phyloP scores from a whole-genome alignment of 305 asterid genomes.

The Rubia balearica region DNA sequence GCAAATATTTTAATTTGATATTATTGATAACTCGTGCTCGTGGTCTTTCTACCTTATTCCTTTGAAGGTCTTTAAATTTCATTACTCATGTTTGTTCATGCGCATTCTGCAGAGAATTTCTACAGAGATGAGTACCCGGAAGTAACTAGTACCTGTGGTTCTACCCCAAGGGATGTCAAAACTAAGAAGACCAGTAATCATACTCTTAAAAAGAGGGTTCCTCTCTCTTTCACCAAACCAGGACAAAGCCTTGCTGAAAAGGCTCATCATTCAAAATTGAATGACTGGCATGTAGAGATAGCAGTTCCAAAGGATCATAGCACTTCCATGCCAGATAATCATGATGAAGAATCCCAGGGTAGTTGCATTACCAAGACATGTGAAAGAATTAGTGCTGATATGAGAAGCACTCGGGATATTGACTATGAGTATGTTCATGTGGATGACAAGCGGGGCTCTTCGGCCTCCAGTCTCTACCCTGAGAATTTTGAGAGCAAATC shows the following conservation, averaged over 20 bases:
- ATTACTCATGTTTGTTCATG: constrained; percentile 10
- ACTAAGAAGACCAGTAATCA: constrained; percentile 39
- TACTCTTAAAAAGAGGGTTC: constrained; percentile 43
- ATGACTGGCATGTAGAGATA: constrained; percentile 74
- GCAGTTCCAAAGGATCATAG: constrained; percentile 59
- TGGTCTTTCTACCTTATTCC: neutral
- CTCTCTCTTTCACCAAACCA: constrained; percentile 52
- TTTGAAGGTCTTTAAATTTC: neutral
- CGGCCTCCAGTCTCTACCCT: constrained; percentile 52
- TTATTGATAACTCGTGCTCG: neutral
- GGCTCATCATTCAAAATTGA: constrained; percentile 48
- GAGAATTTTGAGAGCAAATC: constrained; percentile 50
- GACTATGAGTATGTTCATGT: constrained; percentile 59
- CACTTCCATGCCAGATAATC: constrained; percentile 35
- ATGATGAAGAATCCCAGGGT: constrained; percentile 63
- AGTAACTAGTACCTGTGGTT: constrained; percentile 46
- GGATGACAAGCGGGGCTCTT: constrained; percentile 73
- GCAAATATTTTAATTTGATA: neutral
- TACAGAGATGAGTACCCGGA: constrained; percentile 67
- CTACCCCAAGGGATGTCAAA: constrained; percentile 43
- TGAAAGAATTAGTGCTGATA: constrained; percentile 38
- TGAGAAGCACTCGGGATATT: constrained; percentile 38
- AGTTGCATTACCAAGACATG: constrained; percentile 61
- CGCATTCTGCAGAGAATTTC: constrained; percentile 51
- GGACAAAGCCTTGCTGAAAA: constrained; percentile 49